Conservation (phyloP, 768 basidiomycete genomes). For the Leccinum sublutescens region DNA sequence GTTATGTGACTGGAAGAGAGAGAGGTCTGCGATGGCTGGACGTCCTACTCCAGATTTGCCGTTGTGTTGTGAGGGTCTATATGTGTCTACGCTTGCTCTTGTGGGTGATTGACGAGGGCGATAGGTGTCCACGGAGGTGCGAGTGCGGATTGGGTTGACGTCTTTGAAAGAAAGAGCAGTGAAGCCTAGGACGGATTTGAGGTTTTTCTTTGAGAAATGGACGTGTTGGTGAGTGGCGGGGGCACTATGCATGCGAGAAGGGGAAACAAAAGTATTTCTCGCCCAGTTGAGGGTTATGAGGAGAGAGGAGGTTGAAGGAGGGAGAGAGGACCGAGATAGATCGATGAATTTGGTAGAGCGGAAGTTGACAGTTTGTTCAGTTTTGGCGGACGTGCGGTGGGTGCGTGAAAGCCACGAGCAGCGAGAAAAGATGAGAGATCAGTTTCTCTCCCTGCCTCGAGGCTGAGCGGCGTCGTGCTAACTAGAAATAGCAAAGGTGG, state of each 20-base stretch:
- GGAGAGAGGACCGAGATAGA: slow-evolving; percentile 22
- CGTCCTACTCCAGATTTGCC: slow-evolving; percentile 37
- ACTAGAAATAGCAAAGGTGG: slow-evolving; percentile 21
- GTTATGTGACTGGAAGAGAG: slow-evolving; percentile 41
- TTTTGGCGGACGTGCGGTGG: slow-evolving; percentile 33
- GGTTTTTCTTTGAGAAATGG: slow-evolving; percentile 42
- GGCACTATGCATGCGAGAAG: slow-evolving; percentile 44
- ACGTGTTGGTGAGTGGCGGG: slow-evolving; percentile 35
- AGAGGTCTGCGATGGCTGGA: slow-evolving; percentile 39
- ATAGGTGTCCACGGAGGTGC: slow-evolving; percentile 28
- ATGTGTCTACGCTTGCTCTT: slow-evolving; percentile 46
- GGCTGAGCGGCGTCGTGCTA: slow-evolving; percentile 20
- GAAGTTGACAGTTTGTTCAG: slow-evolving; percentile 29
- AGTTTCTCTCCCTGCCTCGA: slow-evolving; percentile 28
- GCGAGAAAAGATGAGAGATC: slow-evolving; percentile 30
- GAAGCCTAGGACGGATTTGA: slow-evolving; percentile 50
- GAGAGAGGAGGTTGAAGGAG: slow-evolving; percentile 18
- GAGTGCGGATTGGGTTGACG: slow-evolving; percentile 30
- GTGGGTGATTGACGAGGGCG: slow-evolving; percentile 31
- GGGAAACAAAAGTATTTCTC: slow-evolving; percentile 9
- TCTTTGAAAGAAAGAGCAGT: slow-evolving; percentile 37
- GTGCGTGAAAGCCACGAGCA: slow-evolving; percentile 37
- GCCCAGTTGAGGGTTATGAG: slow-evolving; percentile 15
- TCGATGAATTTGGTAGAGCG: slow-evolving; percentile 33
- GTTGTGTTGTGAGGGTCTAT: slow-evolving; percentile 36